Base-by-base conservation (phyloP, 495 filamentous ascomycete species). In the Bombardia bombarda region DNA sequence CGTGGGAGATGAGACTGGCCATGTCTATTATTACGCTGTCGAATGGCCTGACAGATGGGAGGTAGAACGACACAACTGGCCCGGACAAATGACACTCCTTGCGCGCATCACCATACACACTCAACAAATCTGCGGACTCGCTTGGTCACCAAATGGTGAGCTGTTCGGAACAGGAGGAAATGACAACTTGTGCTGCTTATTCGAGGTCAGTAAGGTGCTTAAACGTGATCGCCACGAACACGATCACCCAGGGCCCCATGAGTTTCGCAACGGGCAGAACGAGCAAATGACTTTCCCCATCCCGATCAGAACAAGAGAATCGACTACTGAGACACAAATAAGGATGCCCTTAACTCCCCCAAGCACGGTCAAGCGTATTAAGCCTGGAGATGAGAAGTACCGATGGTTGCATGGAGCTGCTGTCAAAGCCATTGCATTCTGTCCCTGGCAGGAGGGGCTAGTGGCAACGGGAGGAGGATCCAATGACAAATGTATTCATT, bases 341-440 rank as follows among this genome's bases (percentile, higher is more conserved):
- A 26, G 32, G 21, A 24, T 26, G 3, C 22, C 42, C 3, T 24
- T 24, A 18, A 31, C 6, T 14, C 23, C 23, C 26, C 7, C 26
- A 14, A 25, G 37, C 33, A 10, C 19, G 2, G 46, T 62, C 42
- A 62, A 49, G 16, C 44, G 55, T 35, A 39, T 69, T 10, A 56
- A 43, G 7, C 37, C 46, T 5, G 80, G 80, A 28, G 67, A 72
- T 20, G 80, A 85, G 52, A 84, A 79, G 48, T 79, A 93, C 56
- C 74, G 73, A 25, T 87, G 92, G 73, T 28, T 66, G 7, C 87
- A 97, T 62, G 76, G 81, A 12, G 90, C 92, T 1, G 92, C 92
- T 7, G 86, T 96, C 52, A 98, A 98, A 62, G 92, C 92, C 18
- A 90, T 97, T 47, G 92, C 92, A 8, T 97, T 97, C 65, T 95